Conservation (phyloP, 805 yeast species). For the Ogataea saltuana region DNA sequence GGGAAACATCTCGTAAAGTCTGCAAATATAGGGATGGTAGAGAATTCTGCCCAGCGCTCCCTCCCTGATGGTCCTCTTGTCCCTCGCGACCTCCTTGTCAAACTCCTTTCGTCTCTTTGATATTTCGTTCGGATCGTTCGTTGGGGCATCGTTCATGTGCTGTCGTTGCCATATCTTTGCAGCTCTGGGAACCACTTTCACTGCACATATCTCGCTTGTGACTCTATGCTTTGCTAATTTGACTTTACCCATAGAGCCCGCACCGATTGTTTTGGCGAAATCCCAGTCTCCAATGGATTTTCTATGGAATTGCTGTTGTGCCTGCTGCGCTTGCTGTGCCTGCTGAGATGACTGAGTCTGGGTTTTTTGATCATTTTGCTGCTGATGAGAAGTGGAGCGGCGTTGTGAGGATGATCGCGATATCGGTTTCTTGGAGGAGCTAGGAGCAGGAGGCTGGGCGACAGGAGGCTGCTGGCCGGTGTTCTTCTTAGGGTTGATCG, state of each 20-base stretch:
- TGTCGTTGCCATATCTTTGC: constrained; percentile 72
- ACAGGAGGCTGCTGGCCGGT: constrained; percentile 4
- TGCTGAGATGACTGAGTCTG: constrained; percentile 18
- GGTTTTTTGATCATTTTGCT: constrained; percentile 8
- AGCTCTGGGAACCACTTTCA: constrained; percentile 90
- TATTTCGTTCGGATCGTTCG: constrained; percentile 56
- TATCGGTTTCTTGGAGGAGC: constrained; percentile 14
- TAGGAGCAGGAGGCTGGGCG: constrained; percentile 25
- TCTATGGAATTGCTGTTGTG: constrained; percentile 64
- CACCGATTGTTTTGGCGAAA: constrained; percentile 91
- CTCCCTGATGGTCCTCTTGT: constrained; percentile 89
- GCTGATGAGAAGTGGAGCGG: constrained; percentile 11
- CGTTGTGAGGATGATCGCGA: constrained; percentile 22
- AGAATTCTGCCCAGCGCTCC: constrained; percentile 90
- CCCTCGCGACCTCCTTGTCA: constrained; percentile 85
- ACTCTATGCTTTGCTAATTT: constrained; percentile 85
- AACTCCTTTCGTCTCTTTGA: constrained; percentile 65
- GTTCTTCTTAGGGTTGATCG: constrained; percentile 12
- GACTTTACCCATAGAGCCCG: constrained; percentile 99
- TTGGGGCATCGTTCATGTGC: constrained; percentile 68
- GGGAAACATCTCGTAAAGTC: constrained; percentile 89
- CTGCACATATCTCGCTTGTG: constrained; percentile 84
- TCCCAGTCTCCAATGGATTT: constrained; percentile 97
- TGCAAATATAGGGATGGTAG: constrained; percentile 89
- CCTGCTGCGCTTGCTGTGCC: constrained; percentile 17